These are phyloP conservation scores for Rhodotorula taiwanensis DNA, from an alignment of 768 basidiomycete species.

Conservation along the genomic window DNA sequence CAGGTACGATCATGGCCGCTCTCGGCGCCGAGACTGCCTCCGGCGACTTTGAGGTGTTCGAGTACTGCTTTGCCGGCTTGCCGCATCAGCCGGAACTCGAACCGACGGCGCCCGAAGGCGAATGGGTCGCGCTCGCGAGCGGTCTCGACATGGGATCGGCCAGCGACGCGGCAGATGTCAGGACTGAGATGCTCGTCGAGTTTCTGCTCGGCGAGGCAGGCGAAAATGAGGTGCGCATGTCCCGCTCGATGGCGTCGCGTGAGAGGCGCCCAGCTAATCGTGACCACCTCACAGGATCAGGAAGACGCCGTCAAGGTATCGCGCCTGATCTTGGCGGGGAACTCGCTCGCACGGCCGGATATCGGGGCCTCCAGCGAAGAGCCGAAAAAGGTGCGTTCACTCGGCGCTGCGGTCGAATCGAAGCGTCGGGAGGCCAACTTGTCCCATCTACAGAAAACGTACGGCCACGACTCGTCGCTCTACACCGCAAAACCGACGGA, in stretches of 20 bases:
- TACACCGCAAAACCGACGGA: constrained; percentile 71
- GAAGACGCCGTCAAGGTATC: constrained; percentile 64
- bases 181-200: constrained; percentile 79
- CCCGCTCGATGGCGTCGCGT: not conserved
- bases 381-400: constrained; percentile 21
- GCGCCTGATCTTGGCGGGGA: constrained; percentile 79
- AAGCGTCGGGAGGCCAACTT: no score
- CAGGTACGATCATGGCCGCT: constrained; percentile 74
- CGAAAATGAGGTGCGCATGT: constrained; percentile 48
- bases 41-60: constrained; percentile 91
- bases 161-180: constrained; percentile 51
- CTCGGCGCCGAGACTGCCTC: constrained; percentile 80
- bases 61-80: constrained; percentile 76
- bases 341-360: constrained; percentile 60
- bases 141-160: constrained; percentile 71
- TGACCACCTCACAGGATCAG: constrained; percentile 51
- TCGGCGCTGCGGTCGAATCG: not conserved
- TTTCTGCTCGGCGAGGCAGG: constrained; percentile 79
- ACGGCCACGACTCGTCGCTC: constrained; percentile 58
- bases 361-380: constrained; percentile 46
- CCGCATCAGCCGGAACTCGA: constrained; percentile 54
- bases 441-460: constrained; percentile 53
- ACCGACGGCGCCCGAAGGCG: constrained; percentile 48
- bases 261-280: not conserved
- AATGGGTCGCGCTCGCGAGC: constrained; percentile 79